Evolutionary conservation across 2,329 filamentous ascomycete genomes (phyloP).

Genomic region (Penicillium aurantiogriseum): DNA sequence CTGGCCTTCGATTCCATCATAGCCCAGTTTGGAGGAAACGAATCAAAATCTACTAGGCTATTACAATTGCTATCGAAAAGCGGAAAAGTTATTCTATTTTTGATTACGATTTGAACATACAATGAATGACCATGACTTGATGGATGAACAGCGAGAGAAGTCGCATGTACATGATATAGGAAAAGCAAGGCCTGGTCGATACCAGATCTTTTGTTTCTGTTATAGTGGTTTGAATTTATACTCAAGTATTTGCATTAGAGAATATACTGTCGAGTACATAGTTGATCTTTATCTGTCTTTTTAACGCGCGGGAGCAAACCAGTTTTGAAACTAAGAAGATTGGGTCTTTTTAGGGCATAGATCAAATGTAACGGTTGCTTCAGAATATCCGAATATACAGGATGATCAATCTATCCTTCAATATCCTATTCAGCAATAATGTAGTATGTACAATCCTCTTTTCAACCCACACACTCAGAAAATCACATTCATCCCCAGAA

Average conservation of each 20-base stretch:
- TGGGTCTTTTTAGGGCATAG: not conserved
- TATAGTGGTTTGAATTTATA: constrained; percentile 16
- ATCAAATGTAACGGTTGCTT: not conserved
- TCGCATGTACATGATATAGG: constrained; percentile 32
- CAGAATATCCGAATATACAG: not conserved
- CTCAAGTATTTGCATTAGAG: not conserved
- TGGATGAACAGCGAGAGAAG: constrained; percentile 22
- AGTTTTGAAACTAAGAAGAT: not conserved
- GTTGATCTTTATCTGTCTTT: not conserved
- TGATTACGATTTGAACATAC: constrained; percentile 26
- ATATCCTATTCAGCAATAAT: not conserved
- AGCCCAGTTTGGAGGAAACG: constrained; percentile 8
- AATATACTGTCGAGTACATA: not conserved
- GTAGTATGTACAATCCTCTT: not conserved
- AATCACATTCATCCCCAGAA: not conserved
- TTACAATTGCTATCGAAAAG: constrained; percentile 19
- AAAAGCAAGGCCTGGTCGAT: constrained; percentile 24
- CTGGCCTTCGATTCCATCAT: constrained; percentile 5
- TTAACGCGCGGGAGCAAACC: not conserved
- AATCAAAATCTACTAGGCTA: constrained; percentile 12
- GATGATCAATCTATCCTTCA: not conserved
- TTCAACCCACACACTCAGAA: too few species aligned
- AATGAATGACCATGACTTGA: constrained; percentile 29
- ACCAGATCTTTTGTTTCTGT: constrained; percentile 22
- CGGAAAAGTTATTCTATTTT: constrained; percentile 24